Conservation (phyloP, 164 flowering plant species). For the Liquidambar formosana region DNA sequence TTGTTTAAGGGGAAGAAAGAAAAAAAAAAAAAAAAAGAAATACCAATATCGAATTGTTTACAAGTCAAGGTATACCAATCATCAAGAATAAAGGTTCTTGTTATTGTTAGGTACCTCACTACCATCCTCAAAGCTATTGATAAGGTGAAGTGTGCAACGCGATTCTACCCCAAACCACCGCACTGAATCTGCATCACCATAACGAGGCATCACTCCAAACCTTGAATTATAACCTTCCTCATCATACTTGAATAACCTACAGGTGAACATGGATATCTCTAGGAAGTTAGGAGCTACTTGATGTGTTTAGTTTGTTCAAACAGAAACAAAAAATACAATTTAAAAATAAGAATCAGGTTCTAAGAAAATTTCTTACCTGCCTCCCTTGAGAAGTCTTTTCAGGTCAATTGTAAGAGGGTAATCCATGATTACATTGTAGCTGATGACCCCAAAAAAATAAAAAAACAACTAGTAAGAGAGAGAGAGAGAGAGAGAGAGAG, state of each 20-base stretch:
- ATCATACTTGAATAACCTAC: too few species aligned
- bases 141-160: constrained; percentile 44
- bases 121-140: constrained; percentile 60
- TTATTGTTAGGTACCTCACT: constrained; percentile 43
- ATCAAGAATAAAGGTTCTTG: too few species aligned
- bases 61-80: too few species aligned
- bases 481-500: too few species aligned
- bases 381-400: constrained; percentile 45
- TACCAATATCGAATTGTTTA: too few species aligned
- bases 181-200: constrained; percentile 29
- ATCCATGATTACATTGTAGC: constrained; percentile 66
- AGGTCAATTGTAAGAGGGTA: constrained; percentile 43
- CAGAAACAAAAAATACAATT: too few species aligned
- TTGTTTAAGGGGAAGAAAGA: too few species aligned
- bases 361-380: constrained; percentile 25
- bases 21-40: too few species aligned
- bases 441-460: constrained; percentile 6
- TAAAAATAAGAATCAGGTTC: constrained; percentile 26
- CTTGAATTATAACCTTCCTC: not conserved
- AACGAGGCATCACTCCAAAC: not conserved
- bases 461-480: too few species aligned
- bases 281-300: too few species aligned
- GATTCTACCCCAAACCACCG: not conserved
- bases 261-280: too few species aligned
- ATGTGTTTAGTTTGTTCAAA: too few species aligned